Percentiles rank a stretch among this genome's conserved stretches.
Evolutionary conservation across 2,329 filamentous ascomycete genomes (phyloP).

Genomic region (Diplodia mutila): DNA sequence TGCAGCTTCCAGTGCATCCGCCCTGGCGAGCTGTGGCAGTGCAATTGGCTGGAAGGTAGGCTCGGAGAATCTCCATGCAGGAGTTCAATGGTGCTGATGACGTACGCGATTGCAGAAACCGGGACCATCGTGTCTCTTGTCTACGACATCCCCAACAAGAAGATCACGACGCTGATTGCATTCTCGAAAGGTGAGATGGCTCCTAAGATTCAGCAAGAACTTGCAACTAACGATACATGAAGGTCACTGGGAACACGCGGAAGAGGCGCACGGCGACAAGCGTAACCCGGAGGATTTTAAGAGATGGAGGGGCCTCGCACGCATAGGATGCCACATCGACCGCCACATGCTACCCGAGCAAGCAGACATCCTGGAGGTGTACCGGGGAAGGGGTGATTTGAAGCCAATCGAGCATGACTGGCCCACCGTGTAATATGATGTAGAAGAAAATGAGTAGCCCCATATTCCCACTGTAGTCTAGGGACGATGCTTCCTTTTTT

Average conservation of each 20-base stretch:
- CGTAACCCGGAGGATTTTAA: slow-evolving; percentile 55
- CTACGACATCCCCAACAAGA: slow-evolving; percentile 57
- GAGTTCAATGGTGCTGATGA: not conserved
- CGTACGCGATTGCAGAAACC: slow-evolving; percentile 47
- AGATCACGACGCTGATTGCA: slow-evolving; percentile 57
- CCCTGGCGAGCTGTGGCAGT: slow-evolving; percentile 62
- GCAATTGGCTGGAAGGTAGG: slow-evolving; percentile 59
- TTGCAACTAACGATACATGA: not conserved
- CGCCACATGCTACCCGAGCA: slow-evolving; percentile 59
- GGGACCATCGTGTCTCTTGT: slow-evolving; percentile 61
- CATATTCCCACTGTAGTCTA: too few species aligned
- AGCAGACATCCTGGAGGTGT: slow-evolving; percentile 55
- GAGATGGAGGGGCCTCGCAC: slow-evolving; percentile 56
- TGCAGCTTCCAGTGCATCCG: slow-evolving; percentile 62
- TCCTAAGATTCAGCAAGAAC: too few species aligned
- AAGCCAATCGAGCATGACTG: slow-evolving; percentile 50
- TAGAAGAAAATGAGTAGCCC: too few species aligned
- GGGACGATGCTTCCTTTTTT: not conserved
- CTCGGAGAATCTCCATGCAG: not conserved
- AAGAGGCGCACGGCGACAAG: slow-evolving; percentile 61
- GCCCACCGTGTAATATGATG: slow-evolving; percentile 37
- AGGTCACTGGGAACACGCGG: slow-evolving; percentile 57
- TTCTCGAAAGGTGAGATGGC: slow-evolving; percentile 52
- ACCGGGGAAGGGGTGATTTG: slow-evolving; percentile 54
- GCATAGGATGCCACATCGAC: slow-evolving; percentile 55